Base-by-base conservation (phyloP, 257 asterid species). In the Coffea eugenioides region DNA sequence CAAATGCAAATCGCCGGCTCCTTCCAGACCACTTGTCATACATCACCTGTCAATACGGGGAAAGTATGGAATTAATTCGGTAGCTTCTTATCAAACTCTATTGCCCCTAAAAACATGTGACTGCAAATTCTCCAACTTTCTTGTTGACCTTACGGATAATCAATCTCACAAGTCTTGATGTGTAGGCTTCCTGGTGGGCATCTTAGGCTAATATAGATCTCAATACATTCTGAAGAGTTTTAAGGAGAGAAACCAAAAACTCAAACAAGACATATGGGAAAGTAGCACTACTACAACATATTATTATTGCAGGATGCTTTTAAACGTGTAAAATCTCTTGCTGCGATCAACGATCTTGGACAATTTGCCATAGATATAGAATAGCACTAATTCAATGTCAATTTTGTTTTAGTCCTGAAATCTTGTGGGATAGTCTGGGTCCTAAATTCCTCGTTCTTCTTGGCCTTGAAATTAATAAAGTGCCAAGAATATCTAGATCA, bases 1-100 rank as follows among this genome's bases (percentile, higher is more conserved):
- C 96, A 79, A 94, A 94, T 51, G 92, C 98, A 87, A 93, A 94
- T 13, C 98, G 87, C 21, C 98, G 85, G 87, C 98, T 94, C 80
- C 97, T 91, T 74, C 92, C 91, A 5, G 97, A 87, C 90, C 91
- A 94, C 85, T 91, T 91, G 78, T 94, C 98, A 81, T 91, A 94
- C 98, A 94, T 93, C 49, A 94, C 97, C 98, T 93, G 81, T 54
- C 41, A 82, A 85, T 70, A 46, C 70, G 70, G 8, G 66, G 16
- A 41, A 46, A 43, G 64, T 73, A 27, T 34, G 8, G 5, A 21
- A 57, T 41, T 14, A 71, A 71, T 61, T 80, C 43, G 41, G 67
- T 69, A 74, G 39, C 18, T 62, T 31, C 8, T 39, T 59, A 59
- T 25, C 57, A 67, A 79, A 25, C 52, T 14, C 49, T 43, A 48